Percentiles rank a stretch among this genome's conserved stretches.
These are phyloP conservation scores for Phytophthora capsici DNA, from an alignment of 352 stramenopile species.

Conservation along the genomic window DNA sequence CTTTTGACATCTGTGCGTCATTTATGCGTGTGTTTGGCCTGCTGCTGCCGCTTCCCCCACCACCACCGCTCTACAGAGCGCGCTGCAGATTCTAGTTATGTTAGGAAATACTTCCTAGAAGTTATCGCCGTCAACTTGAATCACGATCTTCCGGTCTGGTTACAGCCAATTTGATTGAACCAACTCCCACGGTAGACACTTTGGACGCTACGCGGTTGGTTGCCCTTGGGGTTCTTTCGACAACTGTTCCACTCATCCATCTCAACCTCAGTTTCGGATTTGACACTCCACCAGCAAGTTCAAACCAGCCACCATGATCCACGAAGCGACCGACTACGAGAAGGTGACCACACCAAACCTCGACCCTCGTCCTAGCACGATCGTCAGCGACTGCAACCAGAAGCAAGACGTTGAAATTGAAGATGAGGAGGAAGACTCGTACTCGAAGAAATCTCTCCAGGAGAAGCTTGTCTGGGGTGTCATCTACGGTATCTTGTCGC, in stretches of 20 bases:
- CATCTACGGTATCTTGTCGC: slow-evolving; percentile 38
- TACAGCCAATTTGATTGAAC: background rate
- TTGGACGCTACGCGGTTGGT: background rate
- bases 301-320: slow-evolving; percentile 17
- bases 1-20: background rate
- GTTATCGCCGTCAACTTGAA: background rate
- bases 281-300: slow-evolving; percentile 14
- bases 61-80: background rate
- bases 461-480: slow-evolving; percentile 46
- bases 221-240: background rate
- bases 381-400: slow-evolving; percentile 26
- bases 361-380: slow-evolving; percentile 13
- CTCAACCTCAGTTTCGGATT: slow-evolving; percentile 27
- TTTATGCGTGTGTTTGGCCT: background rate
- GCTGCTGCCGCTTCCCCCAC: background rate
- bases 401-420: slow-evolving; percentile 20
- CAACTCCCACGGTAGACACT: background rate
- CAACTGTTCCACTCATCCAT: slow-evolving; percentile 14
- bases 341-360: slow-evolving; percentile 31
- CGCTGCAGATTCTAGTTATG: background rate
- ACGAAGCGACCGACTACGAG: slow-evolving; percentile 28
- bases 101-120: background rate
- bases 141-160: background rate
- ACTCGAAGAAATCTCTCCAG: slow-evolving; percentile 29
- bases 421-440: slow-evolving; percentile 30